Conservation (phyloP, 768 basidiomycete species). For the Artomyces pyxidatus region DNA sequence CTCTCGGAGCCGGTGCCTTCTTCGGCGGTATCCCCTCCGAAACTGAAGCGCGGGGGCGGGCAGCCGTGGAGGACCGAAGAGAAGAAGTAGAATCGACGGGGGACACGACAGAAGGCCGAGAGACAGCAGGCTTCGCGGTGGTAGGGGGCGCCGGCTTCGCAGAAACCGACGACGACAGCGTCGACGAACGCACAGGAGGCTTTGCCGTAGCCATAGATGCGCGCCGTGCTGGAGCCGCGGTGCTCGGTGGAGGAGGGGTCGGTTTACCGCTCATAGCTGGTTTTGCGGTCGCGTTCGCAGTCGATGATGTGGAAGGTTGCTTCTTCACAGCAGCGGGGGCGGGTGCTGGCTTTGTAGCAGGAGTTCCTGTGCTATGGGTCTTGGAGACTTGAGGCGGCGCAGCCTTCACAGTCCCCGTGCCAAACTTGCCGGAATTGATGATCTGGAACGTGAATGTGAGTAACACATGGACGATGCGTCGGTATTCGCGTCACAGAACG, state of each 20-base stretch:
- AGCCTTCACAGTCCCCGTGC: conserved; percentile 33
- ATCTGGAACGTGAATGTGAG: conserved; percentile 9
- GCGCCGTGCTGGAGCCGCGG: conserved; percentile 9
- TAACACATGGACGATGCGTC: conserved; percentile 15
- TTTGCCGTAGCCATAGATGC: conserved; percentile 29
- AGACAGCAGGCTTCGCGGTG: conserved; percentile 28
- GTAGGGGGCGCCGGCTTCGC: conserved; percentile 24
- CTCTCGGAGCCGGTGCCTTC: conserved; percentile 20
- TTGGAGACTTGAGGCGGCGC: conserved; percentile 27
- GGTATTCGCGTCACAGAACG: conserved; percentile 16
- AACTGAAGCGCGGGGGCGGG: conserved; percentile 59
- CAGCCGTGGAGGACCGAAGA: conserved; percentile 19
- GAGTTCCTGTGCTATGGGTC: conserved; percentile 30
- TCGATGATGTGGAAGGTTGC: conserved; percentile 26
- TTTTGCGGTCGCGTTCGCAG: conserved; percentile 14
- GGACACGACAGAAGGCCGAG: conserved; percentile 46
- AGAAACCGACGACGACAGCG: conserved; percentile 14
- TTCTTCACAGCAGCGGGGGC: conserved; percentile 9
- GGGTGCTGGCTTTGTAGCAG: conserved; percentile 28
- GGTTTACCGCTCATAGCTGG: conserved; percentile 6
- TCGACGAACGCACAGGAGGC: conserved; percentile 5
- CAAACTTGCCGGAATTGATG: conserved; percentile 16
- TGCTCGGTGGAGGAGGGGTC: neutral
- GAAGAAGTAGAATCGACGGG: conserved; percentile 39
- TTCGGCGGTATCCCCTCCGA: conserved; percentile 53